Evolutionary conservation across 2,329 filamentous ascomycete genomes (phyloP).

Genomic region (Emmonsia crescens): DNA sequence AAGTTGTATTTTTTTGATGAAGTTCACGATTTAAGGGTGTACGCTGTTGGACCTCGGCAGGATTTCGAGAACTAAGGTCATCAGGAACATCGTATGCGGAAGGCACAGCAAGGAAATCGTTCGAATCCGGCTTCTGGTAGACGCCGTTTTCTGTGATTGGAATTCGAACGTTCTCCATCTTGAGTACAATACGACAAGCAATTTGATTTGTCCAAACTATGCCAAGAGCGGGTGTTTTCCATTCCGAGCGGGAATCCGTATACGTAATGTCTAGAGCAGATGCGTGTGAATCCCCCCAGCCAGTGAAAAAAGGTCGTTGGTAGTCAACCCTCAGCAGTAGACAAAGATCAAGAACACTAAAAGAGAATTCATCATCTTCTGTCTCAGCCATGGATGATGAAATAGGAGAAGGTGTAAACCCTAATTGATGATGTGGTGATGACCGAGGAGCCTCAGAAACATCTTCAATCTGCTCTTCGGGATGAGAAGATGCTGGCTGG

Average conservation of each 20-base stretch:
- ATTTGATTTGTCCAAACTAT: slow-evolving; percentile 89
- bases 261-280: slow-evolving; percentile 8
- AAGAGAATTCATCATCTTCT: slow-evolving; percentile 15
- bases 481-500: neutral
- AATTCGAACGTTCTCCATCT: slow-evolving; percentile 49
- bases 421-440: neutral
- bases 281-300: slow-evolving; percentile 68
- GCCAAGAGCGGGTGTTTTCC: slow-evolving; percentile 76
- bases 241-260: slow-evolving; percentile 4
- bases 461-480: neutral
- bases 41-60: neutral
- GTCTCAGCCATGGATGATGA: neutral
- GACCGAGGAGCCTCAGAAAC: neutral
- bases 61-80: neutral
- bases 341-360: slow-evolving; percentile 23
- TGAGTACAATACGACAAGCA: slow-evolving; percentile 66
- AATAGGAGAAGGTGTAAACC: neutral
- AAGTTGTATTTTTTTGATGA: neutral
- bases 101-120: neutral
- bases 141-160: slow-evolving; percentile 6
- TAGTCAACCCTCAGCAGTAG: slow-evolving; percentile 66
- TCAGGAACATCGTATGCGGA: neutral
- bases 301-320: slow-evolving; percentile 90
- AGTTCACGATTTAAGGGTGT: neutral
- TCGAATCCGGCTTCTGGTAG: neutral